A percentile compares a stretch with the other conserved stretches of the same genome.
Conservation (phyloP, 257 asterid species). For the Leonotis leonurus region DNA sequence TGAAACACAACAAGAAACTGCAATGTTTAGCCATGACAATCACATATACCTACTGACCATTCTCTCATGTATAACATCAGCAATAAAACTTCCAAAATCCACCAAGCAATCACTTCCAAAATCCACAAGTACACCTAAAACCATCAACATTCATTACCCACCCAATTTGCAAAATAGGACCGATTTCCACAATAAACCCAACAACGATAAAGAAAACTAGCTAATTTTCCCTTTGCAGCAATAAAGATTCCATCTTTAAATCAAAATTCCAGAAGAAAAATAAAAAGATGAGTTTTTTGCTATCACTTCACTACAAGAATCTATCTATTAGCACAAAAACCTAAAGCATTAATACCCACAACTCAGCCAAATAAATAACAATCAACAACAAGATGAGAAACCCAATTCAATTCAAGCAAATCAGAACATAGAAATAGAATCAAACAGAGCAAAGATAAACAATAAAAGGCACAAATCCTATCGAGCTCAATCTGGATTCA, state of each 20-base stretch:
- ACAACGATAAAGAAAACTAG: background rate
- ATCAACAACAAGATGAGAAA: background rate
- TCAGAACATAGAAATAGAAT: background rate
- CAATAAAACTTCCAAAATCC: background rate
- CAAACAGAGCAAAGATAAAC: background rate
- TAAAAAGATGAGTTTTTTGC: too few relatives aligned
- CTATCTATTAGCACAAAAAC: background rate
- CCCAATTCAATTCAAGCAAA: conserved; percentile 15
- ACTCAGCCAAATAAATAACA: background rate
- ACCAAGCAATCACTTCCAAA: background rate
- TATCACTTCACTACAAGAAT: conserved; percentile 1
- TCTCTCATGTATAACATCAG: background rate
- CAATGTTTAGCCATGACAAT: too few relatives aligned
- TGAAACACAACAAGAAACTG: conserved; percentile 3
- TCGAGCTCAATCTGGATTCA: conserved; percentile 1
- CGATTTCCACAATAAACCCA: background rate
- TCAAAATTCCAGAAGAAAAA: background rate
- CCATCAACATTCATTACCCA: background rate
- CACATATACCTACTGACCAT: conserved; percentile 11
- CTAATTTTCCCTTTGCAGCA: background rate
- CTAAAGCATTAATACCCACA: background rate
- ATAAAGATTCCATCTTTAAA: conserved; percentile 10
- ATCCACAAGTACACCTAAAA: background rate
- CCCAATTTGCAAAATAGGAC: background rate
- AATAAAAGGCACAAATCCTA: background rate